Conservation (phyloP, 352 stramenopile species). For the Globisporangium okanoganense region DNA sequence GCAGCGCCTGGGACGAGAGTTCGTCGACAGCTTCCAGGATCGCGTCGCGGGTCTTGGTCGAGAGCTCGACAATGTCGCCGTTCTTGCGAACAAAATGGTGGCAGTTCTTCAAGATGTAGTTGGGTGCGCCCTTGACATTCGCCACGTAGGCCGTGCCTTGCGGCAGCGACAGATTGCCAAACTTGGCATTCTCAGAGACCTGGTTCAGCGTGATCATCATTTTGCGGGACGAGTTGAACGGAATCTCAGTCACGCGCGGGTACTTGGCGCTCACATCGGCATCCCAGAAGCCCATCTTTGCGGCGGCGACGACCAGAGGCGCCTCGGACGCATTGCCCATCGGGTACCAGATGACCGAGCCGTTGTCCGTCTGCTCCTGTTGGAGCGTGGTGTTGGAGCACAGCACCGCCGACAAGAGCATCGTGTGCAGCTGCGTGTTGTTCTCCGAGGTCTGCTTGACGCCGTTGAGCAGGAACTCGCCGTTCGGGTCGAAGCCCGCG, state of each 20-base stretch:
- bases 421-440: slow-evolving; percentile 28
- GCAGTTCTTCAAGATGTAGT: slow-evolving; percentile 39
- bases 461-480: slow-evolving; percentile 19
- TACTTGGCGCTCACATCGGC: slow-evolving; percentile 22
- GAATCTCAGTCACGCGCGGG: slow-evolving; percentile 73
- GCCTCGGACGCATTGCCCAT: slow-evolving; percentile 41
- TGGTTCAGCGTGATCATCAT: slow-evolving; percentile 67
- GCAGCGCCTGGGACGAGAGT: slow-evolving; percentile 36
- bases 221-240: slow-evolving; percentile 92
- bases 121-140: slow-evolving; percentile 37
- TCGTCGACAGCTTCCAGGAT: slow-evolving; percentile 31
- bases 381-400: slow-evolving; percentile 47
- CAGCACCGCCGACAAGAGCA: slow-evolving; percentile 28
- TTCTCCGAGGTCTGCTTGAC: slow-evolving; percentile 20
- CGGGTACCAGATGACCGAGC: slow-evolving; percentile 19
- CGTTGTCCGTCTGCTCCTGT: slow-evolving; percentile 18
- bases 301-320: slow-evolving; percentile 36
- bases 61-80: slow-evolving; percentile 23
- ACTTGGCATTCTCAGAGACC: slow-evolving; percentile 9
- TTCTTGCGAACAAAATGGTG: slow-evolving; percentile 23
- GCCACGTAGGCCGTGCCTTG: slow-evolving; percentile 20
- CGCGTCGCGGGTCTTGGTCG: slow-evolving; percentile 13
- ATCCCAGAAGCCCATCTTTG: slow-evolving; percentile 35
- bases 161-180: slow-evolving; percentile 23
- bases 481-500: slow-evolving; percentile 27